Base-by-base conservation (phyloP, 2,329 filamentous ascomycete species). In the Epichloe aotearoae region DNA sequence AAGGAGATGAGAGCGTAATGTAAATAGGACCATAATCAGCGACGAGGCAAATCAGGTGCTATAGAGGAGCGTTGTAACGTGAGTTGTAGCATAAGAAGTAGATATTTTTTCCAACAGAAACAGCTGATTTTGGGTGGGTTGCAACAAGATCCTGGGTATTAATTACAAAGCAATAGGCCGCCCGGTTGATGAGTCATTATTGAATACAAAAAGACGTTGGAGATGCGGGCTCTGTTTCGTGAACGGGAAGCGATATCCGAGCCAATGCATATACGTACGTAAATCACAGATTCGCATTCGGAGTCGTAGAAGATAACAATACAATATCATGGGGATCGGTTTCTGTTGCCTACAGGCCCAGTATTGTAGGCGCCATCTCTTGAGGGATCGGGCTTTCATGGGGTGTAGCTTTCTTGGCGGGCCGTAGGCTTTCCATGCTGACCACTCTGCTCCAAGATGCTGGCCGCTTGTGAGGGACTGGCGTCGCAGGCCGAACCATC, bases 391-490 rank as follows among this genome's bases (percentile, higher is more conserved):
- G 61, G 52, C 60, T 62, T 30, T 58, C 61, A 40, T 64, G 63
- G n/a, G 63, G 58, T 19, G 57, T 61, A 12, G 59, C 55, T 56
- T 66, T 66, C 60, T 67, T 68, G 55, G 61, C 60, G 4, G 67
- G 65, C 7, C 66, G 64, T 23, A 68, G 53, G 52, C 61, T 65
- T 53, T 69, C 67, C 54, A 69, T 64, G 55, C 63, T 66, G 20
- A 66, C 58, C 33, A 66, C 57, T 47, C 66, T 64, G 14, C 64
- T 63, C 67, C 67, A 69, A 4, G 66, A 69, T 26, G 62, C 66
- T 20, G 67, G 66, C 50, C 67, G 61, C 53, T 69, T 69, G 50
- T 66, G 60, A 2, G 67, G 66, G 14, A 65, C 63, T 6, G 67
- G 67, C 19, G 67, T 69, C 5, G 64, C 67, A 5, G 67, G 67